phyloP scores from a whole-genome alignment of 306 rosid species.

The Sphenostylis stenocarpa region DNA sequence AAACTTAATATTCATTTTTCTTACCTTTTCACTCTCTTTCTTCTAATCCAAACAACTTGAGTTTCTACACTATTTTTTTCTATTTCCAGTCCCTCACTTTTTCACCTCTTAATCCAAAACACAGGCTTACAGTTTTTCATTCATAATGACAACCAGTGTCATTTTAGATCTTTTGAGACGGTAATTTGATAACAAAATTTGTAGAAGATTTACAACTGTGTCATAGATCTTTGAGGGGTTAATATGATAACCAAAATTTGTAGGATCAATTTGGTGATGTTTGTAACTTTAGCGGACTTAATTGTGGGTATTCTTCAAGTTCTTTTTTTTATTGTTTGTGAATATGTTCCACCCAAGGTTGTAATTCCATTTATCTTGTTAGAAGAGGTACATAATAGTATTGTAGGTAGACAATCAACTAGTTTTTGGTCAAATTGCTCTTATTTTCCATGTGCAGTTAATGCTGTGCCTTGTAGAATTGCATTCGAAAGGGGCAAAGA shows the following conservation, averaged over 20 bases:
- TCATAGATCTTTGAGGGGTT: background rate
- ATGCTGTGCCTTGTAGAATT: slow-evolving; percentile 84
- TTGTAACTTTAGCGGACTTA: background rate
- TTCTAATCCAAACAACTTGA: too few relatives aligned
- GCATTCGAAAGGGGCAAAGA: slow-evolving; percentile 95
- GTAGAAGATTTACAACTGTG: background rate
- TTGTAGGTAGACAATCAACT: background rate
- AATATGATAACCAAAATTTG: background rate
- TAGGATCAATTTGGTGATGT: background rate
- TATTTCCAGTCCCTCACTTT: too few relatives aligned
- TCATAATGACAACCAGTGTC: background rate
- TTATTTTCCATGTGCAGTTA: slow-evolving; percentile 56
- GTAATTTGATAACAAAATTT: background rate
- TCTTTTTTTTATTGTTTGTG: background rate
- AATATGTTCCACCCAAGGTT: background rate
- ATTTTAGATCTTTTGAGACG: background rate
- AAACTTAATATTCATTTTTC: too few relatives aligned
- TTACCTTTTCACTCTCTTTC: too few relatives aligned
- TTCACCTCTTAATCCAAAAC: too few relatives aligned
- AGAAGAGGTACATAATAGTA: slow-evolving; percentile 2
- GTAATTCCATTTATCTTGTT: slow-evolving; percentile 1
- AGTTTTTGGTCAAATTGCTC: slow-evolving; percentile 23
- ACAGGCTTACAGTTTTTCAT: background rate
- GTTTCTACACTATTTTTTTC: too few relatives aligned
- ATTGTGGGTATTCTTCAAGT: background rate